Base-by-base conservation (phyloP, 2,329 filamentous ascomycete species). In the Scedosporium aurantiacum region DNA sequence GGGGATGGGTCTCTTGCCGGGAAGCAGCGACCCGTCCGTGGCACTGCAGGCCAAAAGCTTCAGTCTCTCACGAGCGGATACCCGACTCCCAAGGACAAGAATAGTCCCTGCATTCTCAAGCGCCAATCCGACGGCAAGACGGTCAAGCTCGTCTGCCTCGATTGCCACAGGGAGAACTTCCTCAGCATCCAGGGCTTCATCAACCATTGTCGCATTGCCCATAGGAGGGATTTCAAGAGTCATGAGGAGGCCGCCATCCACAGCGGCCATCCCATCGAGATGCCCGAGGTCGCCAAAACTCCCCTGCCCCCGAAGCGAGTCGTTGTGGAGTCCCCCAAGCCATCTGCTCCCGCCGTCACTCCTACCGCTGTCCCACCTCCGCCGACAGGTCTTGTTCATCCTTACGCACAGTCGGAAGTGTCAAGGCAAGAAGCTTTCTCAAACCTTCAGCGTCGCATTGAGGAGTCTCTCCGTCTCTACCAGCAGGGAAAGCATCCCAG, bases 171-270 rank as follows among this genome's bases (percentile, higher is more conserved):
- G 65, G 90, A 91, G 71, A 90, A 97, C 72, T 97, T 97, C 70
- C 92, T 89, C 61, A 97, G 92, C 76, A 95, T 92, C 0, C 94
- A 97, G 73, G 94, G 94, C n/a, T 97, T 97, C 75, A 94, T 99
- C 76, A 99, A 99, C 70, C 94, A 99, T 71, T 97, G 93, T 72
- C 91, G 94, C 62, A 97, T 99, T 68, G 91, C 92, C 27, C 94
- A 99, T 75, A 89, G 88, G 71, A 83, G 90, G 63, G 91, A 95
- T 65, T 97, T 92, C 78, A 93, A 96, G 75, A 97, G 91, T 68
- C 94, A 99, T 70, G 93, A 97, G 72, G 90, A 92, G 69, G 94
- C 94, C 64, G 94, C 93, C 40, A 82, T 92, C 61, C 88, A 89
- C 63, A 95, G 91, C 67, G 94, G 94, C 60, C 87, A 92, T 66